Conservation (phyloP, 2,329 filamentous ascomycete genomes). For the Ambrosiella beaveri region DNA sequence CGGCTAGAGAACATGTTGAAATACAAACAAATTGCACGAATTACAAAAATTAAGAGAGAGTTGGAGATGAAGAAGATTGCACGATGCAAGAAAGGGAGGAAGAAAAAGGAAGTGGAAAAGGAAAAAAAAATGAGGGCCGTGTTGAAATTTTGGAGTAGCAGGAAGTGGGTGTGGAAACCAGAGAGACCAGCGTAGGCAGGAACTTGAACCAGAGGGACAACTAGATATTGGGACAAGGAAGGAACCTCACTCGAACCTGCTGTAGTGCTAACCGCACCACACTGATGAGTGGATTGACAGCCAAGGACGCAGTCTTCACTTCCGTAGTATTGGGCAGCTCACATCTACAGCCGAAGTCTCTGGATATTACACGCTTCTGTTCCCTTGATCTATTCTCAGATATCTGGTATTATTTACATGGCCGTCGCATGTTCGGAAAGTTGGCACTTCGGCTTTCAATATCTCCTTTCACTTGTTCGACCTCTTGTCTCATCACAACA, state of each 20-base stretch:
- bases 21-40: constrained; percentile 6
- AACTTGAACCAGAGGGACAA: not conserved
- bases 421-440: too few relatives aligned
- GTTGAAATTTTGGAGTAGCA: constrained; percentile 8
- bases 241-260: not conserved
- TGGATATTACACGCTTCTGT: too few relatives aligned
- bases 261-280: not conserved
- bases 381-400: not conserved
- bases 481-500: not conserved
- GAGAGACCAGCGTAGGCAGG: not conserved
- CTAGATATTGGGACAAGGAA: not conserved
- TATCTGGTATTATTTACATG: too few relatives aligned
- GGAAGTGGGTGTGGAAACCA: constrained; percentile 2
- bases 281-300: not conserved
- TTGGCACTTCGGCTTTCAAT: too few relatives aligned
- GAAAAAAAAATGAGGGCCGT: constrained; percentile 5
- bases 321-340: too few relatives aligned
- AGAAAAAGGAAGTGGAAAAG: constrained; percentile 6
- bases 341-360: too few relatives aligned
- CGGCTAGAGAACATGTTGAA: constrained; percentile 13
- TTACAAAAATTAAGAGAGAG: constrained; percentile 9
- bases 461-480: not conserved
- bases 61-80: constrained; percentile 14
- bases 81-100: constrained; percentile 9
- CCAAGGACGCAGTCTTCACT: too few relatives aligned